Base-by-base conservation (phyloP, 305 asterid genomes). In the Nicotiana rustica region DNA sequence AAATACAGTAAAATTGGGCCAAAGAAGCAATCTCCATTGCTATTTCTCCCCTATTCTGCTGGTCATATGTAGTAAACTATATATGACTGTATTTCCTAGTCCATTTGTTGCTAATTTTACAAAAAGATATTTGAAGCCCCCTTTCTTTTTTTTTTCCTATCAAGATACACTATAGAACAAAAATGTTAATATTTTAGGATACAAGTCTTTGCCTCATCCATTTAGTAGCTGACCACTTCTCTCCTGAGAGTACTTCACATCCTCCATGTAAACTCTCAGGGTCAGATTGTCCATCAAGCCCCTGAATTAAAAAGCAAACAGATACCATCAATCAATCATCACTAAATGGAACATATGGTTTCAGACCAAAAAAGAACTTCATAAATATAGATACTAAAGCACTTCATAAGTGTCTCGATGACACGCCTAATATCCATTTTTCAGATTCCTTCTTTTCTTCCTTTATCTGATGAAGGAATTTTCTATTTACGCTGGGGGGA, bases 151-250 rank as follows among this genome's bases (percentile, higher is more conserved):
- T 14, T 6, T 13, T 6, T 14, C 13, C 79, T 73, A 73, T 25
- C 41, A 73, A 49, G 79, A 73, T 47, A 73, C 79, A 49, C 8
- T 49, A 73, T 21, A 25, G 25, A 6, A 73, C 19, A 52, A 73
- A 44, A 25, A 21, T 0, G 2, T 10, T 21, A 38, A 71, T 71
- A 49, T 71, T 62, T 89, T 81, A 90, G 66, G 71, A 64, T 29
- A 90, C 83, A 60, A 57, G 29, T 83, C 77, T 86, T 80, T 94
- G 95, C 90, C 98, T 91, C 97, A 94, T 92, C 98, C 98, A 94
- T 86, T 94, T 94, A 35, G 98, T 94, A 57, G 98, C 98, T 9
- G 97, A 94, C 98, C 98, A 94, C 84, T 94, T 94, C 88, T 94
- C 98, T 56, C 98, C 98, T 2, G 91, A 81, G 57, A 89, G 57